A percentile compares a stretch with the other conserved stretches of the same genome.
These are phyloP conservation scores for Cinnamomum chago DNA, from an alignment of 164 flowering plant genomes.

Conservation along the genomic window DNA sequence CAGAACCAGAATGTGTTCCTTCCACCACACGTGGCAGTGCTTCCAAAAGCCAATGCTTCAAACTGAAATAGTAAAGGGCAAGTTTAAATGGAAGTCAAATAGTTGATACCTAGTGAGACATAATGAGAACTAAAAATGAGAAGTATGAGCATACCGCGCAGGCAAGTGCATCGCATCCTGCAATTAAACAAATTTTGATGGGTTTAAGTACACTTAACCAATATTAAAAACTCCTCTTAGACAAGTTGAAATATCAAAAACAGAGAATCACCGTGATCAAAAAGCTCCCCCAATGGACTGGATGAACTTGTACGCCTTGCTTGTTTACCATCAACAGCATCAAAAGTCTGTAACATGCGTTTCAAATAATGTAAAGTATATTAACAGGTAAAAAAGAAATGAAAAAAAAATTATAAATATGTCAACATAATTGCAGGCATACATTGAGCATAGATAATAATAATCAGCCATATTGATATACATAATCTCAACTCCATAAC, in stretches of 20 bases:
- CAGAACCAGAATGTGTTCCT: constrained; percentile 81
- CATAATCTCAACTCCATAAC: background rate
- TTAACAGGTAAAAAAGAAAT: background rate
- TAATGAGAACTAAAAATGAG: constrained; percentile 7
- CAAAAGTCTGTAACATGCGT: constrained; percentile 63
- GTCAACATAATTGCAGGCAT: background rate
- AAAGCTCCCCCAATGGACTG: constrained; percentile 97
- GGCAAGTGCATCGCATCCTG: constrained; percentile 99
- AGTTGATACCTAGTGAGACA: background rate
- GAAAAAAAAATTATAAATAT: background rate
- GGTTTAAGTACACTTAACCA: background rate
- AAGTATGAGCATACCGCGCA: constrained; percentile 65
- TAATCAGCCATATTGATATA: background rate
- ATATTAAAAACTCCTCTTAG: background rate
- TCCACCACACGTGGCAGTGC: constrained; percentile 98
- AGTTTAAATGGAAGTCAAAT: constrained; percentile 1
- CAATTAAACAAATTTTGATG: constrained; percentile 17
- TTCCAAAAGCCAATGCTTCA: constrained; percentile 89
- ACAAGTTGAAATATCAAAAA: background rate
- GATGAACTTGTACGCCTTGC: constrained; percentile 98
- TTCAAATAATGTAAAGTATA: background rate
- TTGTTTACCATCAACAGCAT: constrained; percentile 99
- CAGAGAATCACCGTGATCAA: constrained; percentile 77
- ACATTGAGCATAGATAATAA: background rate
- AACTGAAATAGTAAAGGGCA: constrained; percentile 40